A percentile compares a stretch with the other conserved stretches of the same genome.
phyloP scores from a whole-genome alignment of 2,329 filamentous ascomycete species.

The Sphaceloma murrayae region DNA sequence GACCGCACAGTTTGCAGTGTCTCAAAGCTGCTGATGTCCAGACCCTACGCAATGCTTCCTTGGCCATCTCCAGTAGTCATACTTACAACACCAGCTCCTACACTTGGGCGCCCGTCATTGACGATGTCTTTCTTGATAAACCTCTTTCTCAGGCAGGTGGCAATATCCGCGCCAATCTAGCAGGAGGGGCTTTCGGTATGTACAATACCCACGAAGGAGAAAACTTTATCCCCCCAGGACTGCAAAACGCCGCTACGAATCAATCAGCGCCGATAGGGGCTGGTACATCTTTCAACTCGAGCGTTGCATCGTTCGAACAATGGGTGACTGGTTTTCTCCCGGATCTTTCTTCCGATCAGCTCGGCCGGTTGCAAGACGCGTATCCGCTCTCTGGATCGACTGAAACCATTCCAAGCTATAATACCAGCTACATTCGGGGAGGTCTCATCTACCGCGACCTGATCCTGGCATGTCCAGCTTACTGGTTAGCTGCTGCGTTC shows the following conservation, averaged over 20 bases:
- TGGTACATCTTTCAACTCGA: constrained; percentile 40
- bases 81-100: constrained; percentile 48
- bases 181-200: constrained; percentile 41
- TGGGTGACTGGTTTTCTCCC: constrained; percentile 51
- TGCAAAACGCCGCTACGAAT: constrained; percentile 30
- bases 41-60: constrained; percentile 42
- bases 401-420: constrained; percentile 41
- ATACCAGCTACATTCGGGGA: constrained; percentile 44
- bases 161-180: constrained; percentile 35
- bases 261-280: constrained; percentile 27
- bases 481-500: constrained; percentile 43
- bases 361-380: constrained; percentile 33
- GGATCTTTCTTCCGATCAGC: constrained; percentile 32
- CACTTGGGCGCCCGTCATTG: constrained; percentile 53
- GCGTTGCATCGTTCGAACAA: constrained; percentile 38
- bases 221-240: constrained; percentile 48
- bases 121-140: constrained; percentile 43
- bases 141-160: constrained; percentile 39
- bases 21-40: constrained; percentile 48
- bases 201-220: constrained; percentile 57
- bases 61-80: constrained; percentile 40
- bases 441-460: constrained; percentile 50
- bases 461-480: constrained; percentile 50
- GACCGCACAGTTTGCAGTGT: constrained; percentile 42
- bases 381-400: constrained; percentile 43